Evolutionary conservation across 2,329 filamentous ascomycete species (phyloP), one percentile per base, ranked within the genome.

Genomic region (Claviceps arundinis): DNA sequence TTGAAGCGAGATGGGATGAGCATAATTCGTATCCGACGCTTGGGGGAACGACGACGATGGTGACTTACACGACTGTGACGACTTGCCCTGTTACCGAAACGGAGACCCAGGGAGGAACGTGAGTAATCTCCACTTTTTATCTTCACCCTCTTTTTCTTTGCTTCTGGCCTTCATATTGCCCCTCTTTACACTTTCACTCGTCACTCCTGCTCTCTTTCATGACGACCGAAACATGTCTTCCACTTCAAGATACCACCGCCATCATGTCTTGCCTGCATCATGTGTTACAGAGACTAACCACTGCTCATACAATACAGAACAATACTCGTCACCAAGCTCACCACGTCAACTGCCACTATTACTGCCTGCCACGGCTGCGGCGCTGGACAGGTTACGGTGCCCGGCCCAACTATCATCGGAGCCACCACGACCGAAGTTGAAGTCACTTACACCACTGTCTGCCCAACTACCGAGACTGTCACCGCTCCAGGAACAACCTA

Each of bases 31-130:
- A 47, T 16, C 38, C 45, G 9, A 56, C 53, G 11, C 19, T 38
- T 16, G 56, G 53, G 16, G 30, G 24, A 9, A 52, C 51, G 48
- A 55, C 60, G 49, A 61, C 61, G 14, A 50, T 57, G 43, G 58
- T 59, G 49, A 71, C 64, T 51, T 72, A 72, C 54, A 68, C 65
- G 47, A 72, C 68, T 22, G 66, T 69, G 13, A 73, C 71, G 4
- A 64, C 71, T 48, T 76, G 73, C 60, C 73, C 73, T 11, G 64
- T 72, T 54, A 73, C 71, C 9, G 63, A 65, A 37, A 75, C 72
- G 13, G 59, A 68, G 52, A 71, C 69, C 16, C 55, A 60, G 14
- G 58, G 62, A 40, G 70, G 69, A 62, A 65, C 64, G 69, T 72
- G 61, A 69, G 69, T 66, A 48, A n/a, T 16, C 5, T 6, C 24